Evolutionary conservation across 2,329 filamentous ascomycete species (phyloP), one percentile per base, ranked within the genome.

Genomic region (Hymenoscyphus linearis): DNA sequence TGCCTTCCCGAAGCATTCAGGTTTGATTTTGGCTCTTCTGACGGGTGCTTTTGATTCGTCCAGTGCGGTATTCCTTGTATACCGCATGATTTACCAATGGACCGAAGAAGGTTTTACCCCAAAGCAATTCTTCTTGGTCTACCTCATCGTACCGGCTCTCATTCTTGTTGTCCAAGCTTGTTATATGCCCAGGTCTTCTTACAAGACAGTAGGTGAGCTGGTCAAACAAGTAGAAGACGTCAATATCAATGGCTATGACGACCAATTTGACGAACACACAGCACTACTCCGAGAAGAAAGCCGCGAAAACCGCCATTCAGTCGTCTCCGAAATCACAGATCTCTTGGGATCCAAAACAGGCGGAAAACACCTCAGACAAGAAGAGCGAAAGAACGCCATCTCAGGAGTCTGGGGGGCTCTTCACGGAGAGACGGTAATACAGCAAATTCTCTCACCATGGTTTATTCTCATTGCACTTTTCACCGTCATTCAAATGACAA

Each of bases 21-120:
- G 90, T 1, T 77, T 91, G n/a, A 91, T 96, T 65, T 78, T 96
- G 9, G 90, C 91, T 2, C 79, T 91, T 36, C 76, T 96, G 58
- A 93, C 90, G 0, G 90, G 90, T 5, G 89, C 90, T 4, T 96
- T 95, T 72, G 90, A 96, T 73, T 87, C 89, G 0, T 93, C 89
- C 1, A 91, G 88, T 66, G 89, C 89, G 4, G 74, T 93, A 4
- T 93, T 93, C 68, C 79, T 93, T 18, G 71, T 89, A 35, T 93
- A 93, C 74, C 85, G 89, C 34, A 74, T 93, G 47, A 73, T 89
- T 25, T 92, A 88, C 72, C 82, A 90, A 69, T 78, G 77, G 58
- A 85, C 81, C 6, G 69, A 75, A 52, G 79, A 80, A 6, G 70
- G 73, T 1, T 86, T 93, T 69, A 84, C 82, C 52, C 82, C 87